Conservation (phyloP, 306 rosid genomes). For the Biancaea sappan region DNA sequence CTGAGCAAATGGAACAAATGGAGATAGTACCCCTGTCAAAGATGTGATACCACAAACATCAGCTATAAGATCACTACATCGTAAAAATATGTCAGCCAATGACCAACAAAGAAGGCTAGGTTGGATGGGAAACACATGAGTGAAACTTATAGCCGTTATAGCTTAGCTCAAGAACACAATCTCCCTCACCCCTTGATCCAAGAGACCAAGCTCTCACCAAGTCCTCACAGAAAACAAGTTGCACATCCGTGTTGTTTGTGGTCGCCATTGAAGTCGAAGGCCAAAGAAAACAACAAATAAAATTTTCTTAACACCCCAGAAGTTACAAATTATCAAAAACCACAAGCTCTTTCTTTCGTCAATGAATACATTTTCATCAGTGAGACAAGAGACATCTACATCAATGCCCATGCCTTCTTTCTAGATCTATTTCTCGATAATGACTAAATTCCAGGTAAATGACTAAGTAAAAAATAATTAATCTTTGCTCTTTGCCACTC, state of each 20-base stretch:
- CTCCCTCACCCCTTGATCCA: constrained; percentile 82
- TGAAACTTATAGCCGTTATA: constrained; percentile 86
- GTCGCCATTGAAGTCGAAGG: too few species aligned
- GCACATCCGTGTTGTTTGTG: too few species aligned
- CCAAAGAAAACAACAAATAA: not conserved
- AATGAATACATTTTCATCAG: not conserved
- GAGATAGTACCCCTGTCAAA: too few species aligned
- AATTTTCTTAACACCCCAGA: not conserved
- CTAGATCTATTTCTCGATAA: not conserved
- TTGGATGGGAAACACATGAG: constrained; percentile 91
- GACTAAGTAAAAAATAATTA: too few species aligned
- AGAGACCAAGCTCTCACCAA: constrained; percentile 94
- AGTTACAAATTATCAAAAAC: not conserved
- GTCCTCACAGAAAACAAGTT: constrained; percentile 96
- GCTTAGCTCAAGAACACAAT: constrained; percentile 87
- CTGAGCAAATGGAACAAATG: too few species aligned
- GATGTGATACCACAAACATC: too few species aligned
- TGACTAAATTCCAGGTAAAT: too few species aligned
- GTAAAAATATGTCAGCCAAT: too few species aligned
- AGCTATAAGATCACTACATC: too few species aligned
- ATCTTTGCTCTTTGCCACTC: too few species aligned
- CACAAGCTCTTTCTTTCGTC: not conserved
- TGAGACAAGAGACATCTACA: not conserved
- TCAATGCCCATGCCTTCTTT: not conserved
- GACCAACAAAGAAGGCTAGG: constrained; percentile 75